Conservation (phyloP, 176 grass and related monocot species). For the Saccharum spontaneum region DNA sequence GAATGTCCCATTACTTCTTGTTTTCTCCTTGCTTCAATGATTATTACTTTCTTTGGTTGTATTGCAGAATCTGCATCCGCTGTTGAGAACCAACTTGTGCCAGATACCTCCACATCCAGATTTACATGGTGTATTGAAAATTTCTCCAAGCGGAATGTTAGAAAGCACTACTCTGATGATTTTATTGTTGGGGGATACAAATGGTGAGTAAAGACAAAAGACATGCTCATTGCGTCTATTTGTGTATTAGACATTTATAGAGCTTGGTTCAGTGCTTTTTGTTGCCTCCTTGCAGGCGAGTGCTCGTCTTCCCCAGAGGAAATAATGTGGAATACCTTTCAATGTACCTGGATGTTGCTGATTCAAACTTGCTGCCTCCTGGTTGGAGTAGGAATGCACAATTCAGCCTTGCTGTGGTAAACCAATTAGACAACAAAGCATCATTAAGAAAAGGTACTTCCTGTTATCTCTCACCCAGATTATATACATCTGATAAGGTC, state of each 20-base stretch:
- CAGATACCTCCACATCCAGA: constrained; percentile 58
- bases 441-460: constrained; percentile 69
- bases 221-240: neutral
- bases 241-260: neutral
- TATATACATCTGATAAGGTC: neutral
- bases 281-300: constrained; percentile 50
- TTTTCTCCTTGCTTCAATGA: neutral
- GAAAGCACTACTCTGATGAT: constrained; percentile 54
- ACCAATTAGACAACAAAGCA: constrained; percentile 53
- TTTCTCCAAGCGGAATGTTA: constrained; percentile 32
- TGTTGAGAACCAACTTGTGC: constrained; percentile 41
- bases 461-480: constrained; percentile 4
- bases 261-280: constrained; percentile 17
- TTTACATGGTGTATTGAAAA: constrained; percentile 64
- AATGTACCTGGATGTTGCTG: constrained; percentile 76
- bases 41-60: constrained; percentile 27
- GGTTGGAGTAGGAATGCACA: constrained; percentile 73
- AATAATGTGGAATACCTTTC: constrained; percentile 61
- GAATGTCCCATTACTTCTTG: neutral
- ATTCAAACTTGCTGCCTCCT: constrained; percentile 43
- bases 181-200: constrained; percentile 60
- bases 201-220: constrained; percentile 45
- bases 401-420: constrained; percentile 69
- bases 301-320: constrained; percentile 67
- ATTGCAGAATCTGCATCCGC: constrained; percentile 35